These are phyloP conservation scores for Amanita pallidorosea DNA, from an alignment of 768 basidiomycete species.

Conservation along the genomic window DNA sequence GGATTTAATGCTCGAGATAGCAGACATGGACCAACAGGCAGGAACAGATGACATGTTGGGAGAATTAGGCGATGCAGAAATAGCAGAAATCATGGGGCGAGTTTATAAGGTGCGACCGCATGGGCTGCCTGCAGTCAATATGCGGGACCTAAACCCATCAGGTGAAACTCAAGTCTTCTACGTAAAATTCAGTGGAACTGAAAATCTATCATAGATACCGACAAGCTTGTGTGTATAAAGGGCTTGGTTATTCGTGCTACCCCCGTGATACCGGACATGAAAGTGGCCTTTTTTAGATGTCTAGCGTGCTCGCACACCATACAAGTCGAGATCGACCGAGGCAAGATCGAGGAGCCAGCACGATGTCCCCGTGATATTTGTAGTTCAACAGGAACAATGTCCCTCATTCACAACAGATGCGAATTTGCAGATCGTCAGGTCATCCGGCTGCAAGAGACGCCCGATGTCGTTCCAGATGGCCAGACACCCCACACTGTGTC, in stretches of 20 bases:
- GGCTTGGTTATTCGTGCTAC: slow-evolving; percentile 97
- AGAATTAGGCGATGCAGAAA: slow-evolving; percentile 69
- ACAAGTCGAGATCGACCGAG: slow-evolving; percentile 95
- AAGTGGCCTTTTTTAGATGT: slow-evolving; percentile 97
- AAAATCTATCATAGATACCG: slow-evolving; percentile 59
- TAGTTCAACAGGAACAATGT: slow-evolving; percentile 80
- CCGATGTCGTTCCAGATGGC: slow-evolving; percentile 95
- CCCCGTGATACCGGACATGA: slow-evolving; percentile 98
- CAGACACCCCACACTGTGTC: slow-evolving; percentile 98
- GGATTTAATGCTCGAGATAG: slow-evolving; percentile 83
- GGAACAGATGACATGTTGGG: slow-evolving; percentile 71
- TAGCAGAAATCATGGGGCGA: slow-evolving; percentile 76
- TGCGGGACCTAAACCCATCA: slow-evolving; percentile 90
- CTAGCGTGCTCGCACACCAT: slow-evolving; percentile 93
- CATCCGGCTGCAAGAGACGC: slow-evolving; percentile 92
- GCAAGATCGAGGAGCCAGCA: slow-evolving; percentile 88
- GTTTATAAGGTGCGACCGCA: slow-evolving; percentile 94
- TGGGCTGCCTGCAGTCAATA: slow-evolving; percentile 75
- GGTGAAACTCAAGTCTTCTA: slow-evolving; percentile 35
- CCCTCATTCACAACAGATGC: slow-evolving; percentile 92
- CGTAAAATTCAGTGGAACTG: background rate
- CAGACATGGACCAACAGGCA: slow-evolving; percentile 67
- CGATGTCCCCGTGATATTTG: slow-evolving; percentile 93
- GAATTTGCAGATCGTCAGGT: slow-evolving; percentile 96
- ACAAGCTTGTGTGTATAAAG: slow-evolving; percentile 93